Percentiles rank a stretch among this genome's conserved stretches.
Evolutionary conservation across 208 protist species (phyloP).

Genomic region (Leishmania aethiopica): DNA sequence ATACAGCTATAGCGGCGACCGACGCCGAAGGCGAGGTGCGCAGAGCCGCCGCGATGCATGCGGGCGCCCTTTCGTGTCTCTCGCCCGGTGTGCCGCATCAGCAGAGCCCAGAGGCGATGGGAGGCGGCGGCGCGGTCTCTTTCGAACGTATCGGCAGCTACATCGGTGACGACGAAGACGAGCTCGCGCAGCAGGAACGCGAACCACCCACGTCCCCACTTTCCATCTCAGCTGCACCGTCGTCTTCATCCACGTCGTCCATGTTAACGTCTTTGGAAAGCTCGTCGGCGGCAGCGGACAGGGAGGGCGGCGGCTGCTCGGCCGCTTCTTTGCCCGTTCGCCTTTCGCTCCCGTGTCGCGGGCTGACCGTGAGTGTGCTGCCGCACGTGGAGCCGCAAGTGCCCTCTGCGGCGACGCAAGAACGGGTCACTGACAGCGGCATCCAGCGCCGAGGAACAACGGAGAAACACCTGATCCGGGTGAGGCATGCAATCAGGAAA

Average conservation of each 20-base stretch:
- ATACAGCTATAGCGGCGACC: not conserved
- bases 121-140: not conserved
- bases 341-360: constrained; percentile 29
- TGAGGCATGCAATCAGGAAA: not conserved
- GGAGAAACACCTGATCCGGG: not conserved
- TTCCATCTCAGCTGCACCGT: not conserved
- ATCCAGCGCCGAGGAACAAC: not conserved
- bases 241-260: not conserved
- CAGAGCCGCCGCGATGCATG: not conserved
- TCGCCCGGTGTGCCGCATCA: not conserved
- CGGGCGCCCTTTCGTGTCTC: not conserved
- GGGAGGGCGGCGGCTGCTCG: not conserved
- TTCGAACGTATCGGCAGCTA: too few species aligned
- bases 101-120: not conserved
- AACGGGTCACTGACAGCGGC: not conserved
- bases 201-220: not conserved
- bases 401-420: not conserved
- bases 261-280: not conserved
- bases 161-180: not conserved
- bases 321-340: constrained; percentile 1
- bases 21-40: not conserved
- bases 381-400: not conserved
- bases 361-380: constrained; percentile 27
- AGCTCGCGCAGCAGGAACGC: not conserved
- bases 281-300: not conserved